A percentile compares a stretch with the other conserved stretches of the same genome.
Conservation (phyloP, 257 asterid genomes). For the Nicotiana attenuata region DNA sequence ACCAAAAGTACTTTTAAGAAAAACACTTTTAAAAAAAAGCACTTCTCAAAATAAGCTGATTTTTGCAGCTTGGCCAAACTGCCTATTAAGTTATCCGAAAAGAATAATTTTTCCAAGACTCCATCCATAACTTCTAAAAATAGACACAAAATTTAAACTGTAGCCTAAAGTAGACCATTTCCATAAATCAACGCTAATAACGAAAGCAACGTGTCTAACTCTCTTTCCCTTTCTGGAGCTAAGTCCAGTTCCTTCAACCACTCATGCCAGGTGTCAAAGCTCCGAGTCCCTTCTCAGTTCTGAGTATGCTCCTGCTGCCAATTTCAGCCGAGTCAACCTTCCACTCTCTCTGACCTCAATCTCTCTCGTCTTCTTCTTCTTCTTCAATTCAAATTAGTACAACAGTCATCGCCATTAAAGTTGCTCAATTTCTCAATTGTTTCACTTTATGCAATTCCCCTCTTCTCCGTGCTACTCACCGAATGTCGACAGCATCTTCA, state of each 20-base stretch:
- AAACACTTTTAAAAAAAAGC: no score
- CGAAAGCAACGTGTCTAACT: neutral
- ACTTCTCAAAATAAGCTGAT: no score
- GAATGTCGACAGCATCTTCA: constrained; percentile 33
- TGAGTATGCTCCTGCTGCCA: neutral
- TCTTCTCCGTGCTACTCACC: neutral
- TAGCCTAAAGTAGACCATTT: no score
- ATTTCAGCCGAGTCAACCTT: neutral
- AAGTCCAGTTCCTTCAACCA: neutral
- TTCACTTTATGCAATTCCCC: neutral
- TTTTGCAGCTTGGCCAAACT: no score
- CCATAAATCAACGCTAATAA: neutral
- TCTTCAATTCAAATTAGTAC: neutral
- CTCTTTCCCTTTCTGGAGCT: neutral
- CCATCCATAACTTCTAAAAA: no score
- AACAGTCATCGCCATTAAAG: constrained; percentile 10
- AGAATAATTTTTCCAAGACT: no score
- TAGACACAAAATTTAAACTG: no score
- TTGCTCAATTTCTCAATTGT: constrained; percentile 18
- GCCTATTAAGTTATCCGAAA: no score
- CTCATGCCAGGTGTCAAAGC: neutral
- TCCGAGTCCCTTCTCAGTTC: neutral
- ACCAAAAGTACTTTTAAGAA: no score
- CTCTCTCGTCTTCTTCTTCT: neutral
- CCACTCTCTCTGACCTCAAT: neutral